These are phyloP conservation scores for Excoecaria agallocha DNA, from an alignment of 345 rosid species.

Conservation along the genomic window DNA sequence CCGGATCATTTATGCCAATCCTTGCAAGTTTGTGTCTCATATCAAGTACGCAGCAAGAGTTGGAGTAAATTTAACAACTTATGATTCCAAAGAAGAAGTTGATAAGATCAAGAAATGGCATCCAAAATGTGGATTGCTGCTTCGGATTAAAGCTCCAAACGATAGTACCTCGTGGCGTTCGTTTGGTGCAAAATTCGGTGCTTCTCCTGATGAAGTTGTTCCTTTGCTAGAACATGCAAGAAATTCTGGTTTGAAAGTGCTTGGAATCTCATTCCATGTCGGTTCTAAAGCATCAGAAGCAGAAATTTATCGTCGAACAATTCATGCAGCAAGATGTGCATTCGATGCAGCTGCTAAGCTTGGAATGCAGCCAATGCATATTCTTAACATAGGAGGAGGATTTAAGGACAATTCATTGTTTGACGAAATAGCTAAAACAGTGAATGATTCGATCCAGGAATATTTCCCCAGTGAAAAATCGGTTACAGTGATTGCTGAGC, in stretches of 20 bases:
- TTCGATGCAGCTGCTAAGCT: slow-evolving; percentile 26
- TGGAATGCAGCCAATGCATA: slow-evolving; percentile 22
- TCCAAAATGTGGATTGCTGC: slow-evolving; percentile 25
- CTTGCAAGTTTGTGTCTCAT: slow-evolving; percentile 34
- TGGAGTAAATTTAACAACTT: slow-evolving; percentile 35
- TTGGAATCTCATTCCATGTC: slow-evolving; percentile 33
- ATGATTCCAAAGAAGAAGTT: slow-evolving; percentile 31
- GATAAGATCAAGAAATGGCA: slow-evolving; percentile 35
- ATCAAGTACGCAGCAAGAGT: slow-evolving; percentile 33
- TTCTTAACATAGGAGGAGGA: slow-evolving; percentile 38
- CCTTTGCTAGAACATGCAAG: slow-evolving; percentile 30
- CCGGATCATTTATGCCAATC: slow-evolving; percentile 32
- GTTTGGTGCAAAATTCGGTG: slow-evolving; percentile 27
- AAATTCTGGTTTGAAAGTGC: slow-evolving; percentile 12
- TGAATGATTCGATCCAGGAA: slow-evolving; percentile 23
- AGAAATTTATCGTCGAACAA: slow-evolving; percentile 22
- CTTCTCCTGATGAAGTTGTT: slow-evolving; percentile 16
- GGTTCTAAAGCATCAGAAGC: slow-evolving; percentile 23
- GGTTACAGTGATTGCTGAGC: slow-evolving; percentile 26
- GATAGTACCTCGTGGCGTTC: slow-evolving; percentile 17
- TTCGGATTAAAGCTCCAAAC: slow-evolving; percentile 23
- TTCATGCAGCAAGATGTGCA: slow-evolving; percentile 23
- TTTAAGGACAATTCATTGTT: slow-evolving; percentile 26
- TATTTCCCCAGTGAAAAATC: slow-evolving; percentile 18
- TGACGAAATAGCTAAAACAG: slow-evolving; percentile 20